Base-by-base conservation (phyloP, 208 protist genomes). In the Leishmania guyanensis region DNA sequence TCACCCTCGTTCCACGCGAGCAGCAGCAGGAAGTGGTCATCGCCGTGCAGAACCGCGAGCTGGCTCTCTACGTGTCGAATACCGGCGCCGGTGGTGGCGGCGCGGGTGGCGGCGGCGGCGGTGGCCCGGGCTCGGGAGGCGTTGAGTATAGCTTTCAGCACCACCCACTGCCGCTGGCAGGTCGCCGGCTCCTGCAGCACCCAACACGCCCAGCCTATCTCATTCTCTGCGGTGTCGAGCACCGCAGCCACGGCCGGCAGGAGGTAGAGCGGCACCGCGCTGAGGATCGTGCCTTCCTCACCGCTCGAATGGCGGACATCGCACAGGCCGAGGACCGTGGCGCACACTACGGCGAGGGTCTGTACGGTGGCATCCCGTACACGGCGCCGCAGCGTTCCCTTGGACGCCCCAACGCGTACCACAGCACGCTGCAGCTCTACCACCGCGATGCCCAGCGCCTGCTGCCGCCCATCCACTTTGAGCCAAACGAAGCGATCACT, bases 391-490 rank as follows among this genome's bases (percentile, higher is more conserved):
- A 86, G n/a, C 90, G 91, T 48, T 93, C 91, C 29, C 87, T 94
- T 5, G 91, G 89, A 54, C 79, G 86, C 43, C 75, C 86, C 26
- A 89, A 95, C 84, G 60, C 81, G 29, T 94, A 97, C 86, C 78
- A 81, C 46, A 97, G 93, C 80, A 90, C 89, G 53, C 48, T 97
- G 51, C 94, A 97, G 83, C 85, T 97, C 53, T 95, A 93, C 64
- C 87, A 96, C 81, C 84, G 87, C n/a, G 87, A 76, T 5, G 83
- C 85, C 33, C 85, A 92, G 72, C 83, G 82, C 5, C 77, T 96
- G 65, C 84, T 89, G 43, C 87, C 90, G 53, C 91, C 91, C 16
- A 87, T 92, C 76, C 91, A 93, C 83, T 90, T 96, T 65, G 84
- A 88, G 46, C 86, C 90, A 10, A 88, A 89, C 53, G 94, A 96